phyloP scores from a whole-genome alignment of 2,329 filamentous ascomycete genomes.

The Alternaria sp. region DNA sequence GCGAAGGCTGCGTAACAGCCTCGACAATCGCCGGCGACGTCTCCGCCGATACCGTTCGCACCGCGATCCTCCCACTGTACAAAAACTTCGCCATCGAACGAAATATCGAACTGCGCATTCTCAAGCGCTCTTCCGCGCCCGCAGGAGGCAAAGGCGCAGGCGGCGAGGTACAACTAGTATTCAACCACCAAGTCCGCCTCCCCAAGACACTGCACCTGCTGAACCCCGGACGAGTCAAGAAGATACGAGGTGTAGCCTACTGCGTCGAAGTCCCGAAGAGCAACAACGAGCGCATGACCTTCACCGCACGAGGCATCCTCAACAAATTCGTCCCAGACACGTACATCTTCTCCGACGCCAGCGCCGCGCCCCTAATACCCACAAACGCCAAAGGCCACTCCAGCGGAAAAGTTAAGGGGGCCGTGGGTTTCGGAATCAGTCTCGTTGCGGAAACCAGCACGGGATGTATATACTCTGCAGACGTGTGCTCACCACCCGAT shows the following conservation, averaged over 20 bases:
- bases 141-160: conserved; percentile 81
- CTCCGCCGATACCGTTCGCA: conserved; percentile 90
- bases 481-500: conserved; percentile 73
- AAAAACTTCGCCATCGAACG: conserved; percentile 88
- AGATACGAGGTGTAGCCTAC: conserved; percentile 91
- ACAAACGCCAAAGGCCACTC: conserved; percentile 72
- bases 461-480: conserved; percentile 86
- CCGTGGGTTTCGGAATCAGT: conserved; percentile 89
- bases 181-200: conserved; percentile 89
- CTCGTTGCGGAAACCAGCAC: conserved; percentile 92
- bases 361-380: conserved; percentile 65
- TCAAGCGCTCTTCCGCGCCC: conserved; percentile 72
- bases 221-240: conserved; percentile 82
- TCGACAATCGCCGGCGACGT: conserved; percentile 85
- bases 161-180: conserved; percentile 90
- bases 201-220: conserved; percentile 93
- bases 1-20: conserved; percentile 90
- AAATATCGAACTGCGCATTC: conserved; percentile 81
- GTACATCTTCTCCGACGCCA: conserved; percentile 79
- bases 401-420: conserved; percentile 64
- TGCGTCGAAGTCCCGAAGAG: conserved; percentile 88
- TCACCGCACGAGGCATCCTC: conserved; percentile 82
- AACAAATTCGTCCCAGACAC: conserved; percentile 86
- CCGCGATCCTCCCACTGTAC: conserved; percentile 88
- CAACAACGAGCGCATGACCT: conserved; percentile 95